phyloP scores from a whole-genome alignment of 2,329 filamentous ascomycete species.

The Clathrospora elynae region DNA sequence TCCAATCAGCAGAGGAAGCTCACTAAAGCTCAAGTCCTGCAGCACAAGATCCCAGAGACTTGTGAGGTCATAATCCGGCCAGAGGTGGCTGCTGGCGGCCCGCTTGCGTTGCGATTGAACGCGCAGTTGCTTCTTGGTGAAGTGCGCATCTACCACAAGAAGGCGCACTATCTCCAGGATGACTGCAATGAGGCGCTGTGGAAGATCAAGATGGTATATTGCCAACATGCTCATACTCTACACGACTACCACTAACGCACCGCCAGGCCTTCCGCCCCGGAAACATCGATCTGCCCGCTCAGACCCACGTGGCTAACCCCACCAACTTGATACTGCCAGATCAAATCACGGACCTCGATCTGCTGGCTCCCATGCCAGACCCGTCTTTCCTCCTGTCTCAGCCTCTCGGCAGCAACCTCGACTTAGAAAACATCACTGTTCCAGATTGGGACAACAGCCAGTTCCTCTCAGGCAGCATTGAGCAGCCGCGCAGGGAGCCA shows the following conservation, averaged over 20 bases:
- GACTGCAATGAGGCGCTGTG: constrained; percentile 97
- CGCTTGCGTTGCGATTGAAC: constrained; percentile 91
- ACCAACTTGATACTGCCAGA: constrained; percentile 89
- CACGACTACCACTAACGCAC: constrained; percentile 21
- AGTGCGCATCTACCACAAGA: constrained; percentile 95
- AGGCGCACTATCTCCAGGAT: constrained; percentile 93
- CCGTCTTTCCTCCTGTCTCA: constrained; percentile 81
- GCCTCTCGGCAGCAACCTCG: constrained; percentile 58
- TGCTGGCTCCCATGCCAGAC: constrained; percentile 78
- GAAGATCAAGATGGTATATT: constrained; percentile 93
- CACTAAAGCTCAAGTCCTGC: constrained; percentile 92
- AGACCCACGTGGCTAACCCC: constrained; percentile 76
- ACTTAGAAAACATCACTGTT: constrained; percentile 50
- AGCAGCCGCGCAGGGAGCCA: constrained; percentile 58
- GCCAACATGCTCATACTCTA: background rate
- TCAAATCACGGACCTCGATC: constrained; percentile 88
- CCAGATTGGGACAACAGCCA: constrained; percentile 72
- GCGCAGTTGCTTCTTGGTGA: constrained; percentile 94
- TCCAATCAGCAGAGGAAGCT: constrained; percentile 98
- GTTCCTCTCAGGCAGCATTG: constrained; percentile 72
- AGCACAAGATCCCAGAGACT: constrained; percentile 92
- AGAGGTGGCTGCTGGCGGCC: constrained; percentile 66
- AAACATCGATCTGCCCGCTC: constrained; percentile 90
- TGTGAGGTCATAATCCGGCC: constrained; percentile 94
- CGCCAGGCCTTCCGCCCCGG: constrained; percentile 83